phyloP scores from a whole-genome alignment of 495 filamentous ascomycete genomes.

The Copromyces sp. region DNA sequence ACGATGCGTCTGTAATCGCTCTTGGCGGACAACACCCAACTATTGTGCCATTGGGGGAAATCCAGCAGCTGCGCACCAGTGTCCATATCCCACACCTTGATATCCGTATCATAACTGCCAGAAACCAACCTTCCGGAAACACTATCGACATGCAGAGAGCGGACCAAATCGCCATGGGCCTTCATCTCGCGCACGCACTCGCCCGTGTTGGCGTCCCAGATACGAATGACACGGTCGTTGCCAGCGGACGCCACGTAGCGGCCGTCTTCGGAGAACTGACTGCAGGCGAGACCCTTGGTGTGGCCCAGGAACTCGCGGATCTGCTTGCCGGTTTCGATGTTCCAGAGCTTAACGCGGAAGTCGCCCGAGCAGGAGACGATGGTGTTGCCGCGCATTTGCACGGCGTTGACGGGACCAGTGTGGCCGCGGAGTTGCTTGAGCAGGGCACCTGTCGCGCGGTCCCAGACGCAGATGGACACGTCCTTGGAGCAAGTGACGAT shows the following conservation, averaged over 20 bases:
- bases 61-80: slow-evolving; percentile 61
- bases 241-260: slow-evolving; percentile 83
- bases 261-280: slow-evolving; percentile 88
- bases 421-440: slow-evolving; percentile 73
- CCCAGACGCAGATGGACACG: slow-evolving; percentile 84
- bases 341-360: slow-evolving; percentile 88
- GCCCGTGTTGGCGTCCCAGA: slow-evolving; percentile 87
- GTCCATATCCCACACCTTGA: slow-evolving; percentile 83
- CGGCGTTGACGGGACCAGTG: slow-evolving; percentile 84
- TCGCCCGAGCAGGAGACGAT: slow-evolving; percentile 90
- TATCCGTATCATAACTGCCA: slow-evolving; percentile 85
- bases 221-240: slow-evolving; percentile 86
- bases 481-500: slow-evolving; percentile 97
- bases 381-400: slow-evolving; percentile 83
- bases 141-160: slow-evolving; percentile 79
- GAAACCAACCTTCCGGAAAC: slow-evolving; percentile 73
- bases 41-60: slow-evolving; percentile 83
- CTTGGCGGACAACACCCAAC: slow-evolving; percentile 93
- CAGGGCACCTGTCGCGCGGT: slow-evolving; percentile 62
- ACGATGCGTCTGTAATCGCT: slow-evolving; percentile 89
- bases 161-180: slow-evolving; percentile 73
- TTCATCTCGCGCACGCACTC: slow-evolving; percentile 65
- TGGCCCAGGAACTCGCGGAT: slow-evolving; percentile 82
- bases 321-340: slow-evolving; percentile 70
- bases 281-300: slow-evolving; percentile 84